Percentiles rank a stretch among this genome's conserved stretches.
phyloP scores from a whole-genome alignment of 331 rosid species.

The Pyrus hybrid region DNA sequence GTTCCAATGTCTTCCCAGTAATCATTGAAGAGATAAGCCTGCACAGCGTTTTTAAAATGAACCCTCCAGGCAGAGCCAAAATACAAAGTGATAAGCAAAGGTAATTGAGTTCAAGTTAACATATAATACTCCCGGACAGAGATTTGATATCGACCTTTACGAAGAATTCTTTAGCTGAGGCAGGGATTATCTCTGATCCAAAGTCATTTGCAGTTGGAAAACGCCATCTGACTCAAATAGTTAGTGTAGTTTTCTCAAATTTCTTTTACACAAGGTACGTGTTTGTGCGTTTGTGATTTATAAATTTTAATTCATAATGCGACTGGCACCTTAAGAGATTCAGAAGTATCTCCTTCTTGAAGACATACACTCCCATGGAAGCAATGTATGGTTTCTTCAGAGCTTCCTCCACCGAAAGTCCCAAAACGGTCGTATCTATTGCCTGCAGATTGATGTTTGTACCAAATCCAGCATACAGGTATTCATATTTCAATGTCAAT shows the following conservation, averaged over 20 bases:
- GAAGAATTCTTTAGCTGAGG: conserved; percentile 82
- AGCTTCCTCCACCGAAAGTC: conserved; percentile 76
- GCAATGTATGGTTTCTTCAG: conserved; percentile 89
- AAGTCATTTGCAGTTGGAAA: conserved; percentile 96
- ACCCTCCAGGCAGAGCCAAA: background rate
- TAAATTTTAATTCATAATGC: background rate
- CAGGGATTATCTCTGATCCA: conserved; percentile 97
- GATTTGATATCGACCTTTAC: conserved; percentile 43
- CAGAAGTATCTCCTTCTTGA: conserved; percentile 47
- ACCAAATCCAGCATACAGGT: background rate
- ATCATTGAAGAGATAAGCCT: conserved; percentile 87
- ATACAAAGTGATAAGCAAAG: background rate
- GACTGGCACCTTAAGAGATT: conserved; percentile 68
- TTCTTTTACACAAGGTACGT: conserved; percentile 2
- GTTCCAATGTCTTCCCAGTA: conserved; percentile 97
- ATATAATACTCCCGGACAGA: background rate
- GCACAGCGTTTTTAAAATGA: conserved; percentile 13
- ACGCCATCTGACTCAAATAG: conserved; percentile 41
- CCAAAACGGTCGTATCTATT: conserved; percentile 63
- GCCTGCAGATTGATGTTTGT: conserved; percentile 15
- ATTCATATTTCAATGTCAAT: background rate
- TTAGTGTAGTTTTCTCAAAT: conserved; percentile 13
- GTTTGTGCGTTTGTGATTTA: background rate
- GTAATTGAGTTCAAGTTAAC: background rate
- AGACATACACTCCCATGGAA: conserved; percentile 78